Base-by-base conservation (phyloP, 2,329 filamentous ascomycete genomes). In the Albophoma yamanashiensis region DNA sequence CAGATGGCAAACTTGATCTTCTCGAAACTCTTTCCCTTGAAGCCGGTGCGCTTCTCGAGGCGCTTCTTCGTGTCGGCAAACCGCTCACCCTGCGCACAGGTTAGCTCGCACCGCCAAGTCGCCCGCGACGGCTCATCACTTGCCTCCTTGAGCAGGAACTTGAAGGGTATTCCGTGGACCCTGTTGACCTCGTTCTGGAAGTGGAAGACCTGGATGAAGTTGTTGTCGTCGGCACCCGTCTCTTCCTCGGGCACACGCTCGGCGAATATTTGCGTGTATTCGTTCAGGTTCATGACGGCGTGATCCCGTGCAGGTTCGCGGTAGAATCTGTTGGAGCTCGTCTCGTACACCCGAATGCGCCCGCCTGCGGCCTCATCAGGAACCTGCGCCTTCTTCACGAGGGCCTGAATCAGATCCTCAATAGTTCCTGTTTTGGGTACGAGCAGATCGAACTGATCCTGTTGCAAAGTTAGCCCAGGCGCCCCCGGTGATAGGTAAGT, bases 11-110 rank as follows among this genome's bases (percentile, higher is more conserved):
- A 97, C 75, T 95, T 97, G 74, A 99, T 94, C 80, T 97, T 97
- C 74, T 99, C 93, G 66, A 99, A 92, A 65, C 91, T 91, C 80
- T 99, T 99, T 73, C 94, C 95, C 75, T 97, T 97, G 76, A 99
- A 87, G 34, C 92, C 92, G 0, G 91, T 96, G 61, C 93, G 83
- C 74, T 92, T 93, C 67, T 94, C 92, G 4, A 99, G 79, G n/a
- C 94, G 86, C 76, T 96, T 91, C 78, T 93, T 97, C 52, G 92
- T 97, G 40, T 97, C 91, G 61, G 85, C 86, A 75, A 99, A 97
- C 45, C 82, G 80, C 73, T 99, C 94, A 59, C 86, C 89, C 85
- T 93, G 58, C 7, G 4, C 3, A 20, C 25, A 40, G 59, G 58
- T 67, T 58, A 67, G 58, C 14, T n/a, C n/a, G 11, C 25, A 40